Conservation (phyloP, 2,329 filamentous ascomycete genomes). For the Moelleriella libera region DNA sequence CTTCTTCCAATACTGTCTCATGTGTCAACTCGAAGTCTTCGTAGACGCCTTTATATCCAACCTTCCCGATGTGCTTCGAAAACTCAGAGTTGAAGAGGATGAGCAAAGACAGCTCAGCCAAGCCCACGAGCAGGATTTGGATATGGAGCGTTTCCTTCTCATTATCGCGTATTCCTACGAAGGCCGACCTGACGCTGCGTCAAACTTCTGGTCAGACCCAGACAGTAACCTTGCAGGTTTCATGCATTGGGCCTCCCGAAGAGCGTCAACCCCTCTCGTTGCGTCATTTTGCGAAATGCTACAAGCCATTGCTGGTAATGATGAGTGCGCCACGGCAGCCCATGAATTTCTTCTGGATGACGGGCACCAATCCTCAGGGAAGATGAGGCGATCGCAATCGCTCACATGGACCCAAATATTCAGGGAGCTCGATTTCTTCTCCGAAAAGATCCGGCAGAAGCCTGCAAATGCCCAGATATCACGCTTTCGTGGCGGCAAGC, state of each 20-base stretch:
- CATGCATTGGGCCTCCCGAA: conserved; percentile 88
- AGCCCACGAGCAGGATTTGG: conserved; percentile 50
- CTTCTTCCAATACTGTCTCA: conserved; percentile 58
- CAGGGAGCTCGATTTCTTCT: conserved; percentile 75
- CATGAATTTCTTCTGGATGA: conserved; percentile 88
- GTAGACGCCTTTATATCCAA: conserved; percentile 90
- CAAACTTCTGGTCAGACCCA: conserved; percentile 81
- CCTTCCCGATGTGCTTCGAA: conserved; percentile 81
- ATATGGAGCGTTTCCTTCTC: conserved; percentile 81
- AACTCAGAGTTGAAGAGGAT: conserved; percentile 77
- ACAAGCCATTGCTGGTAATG: conserved; percentile 70
- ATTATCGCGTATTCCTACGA: conserved; percentile 90
- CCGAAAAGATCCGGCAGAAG: conserved; percentile 62
- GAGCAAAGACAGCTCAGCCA: conserved; percentile 62
- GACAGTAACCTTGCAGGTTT: conserved; percentile 93
- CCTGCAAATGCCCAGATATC: conserved; percentile 29
- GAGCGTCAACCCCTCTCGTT: conserved; percentile 89
- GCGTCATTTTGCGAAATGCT: conserved; percentile 96
- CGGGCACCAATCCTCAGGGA: conserved; percentile 55
- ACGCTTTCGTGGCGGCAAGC: conserved; percentile 42
- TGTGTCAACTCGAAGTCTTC: conserved; percentile 74
- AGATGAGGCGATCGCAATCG: conserved; percentile 69
- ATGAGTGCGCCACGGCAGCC: conserved; percentile 68
- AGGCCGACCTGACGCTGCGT: conserved; percentile 66
- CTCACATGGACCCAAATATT: conserved; percentile 91